Conservation (phyloP, 306 rosid genomes). For the Sphenostylis stenocarpa region DNA sequence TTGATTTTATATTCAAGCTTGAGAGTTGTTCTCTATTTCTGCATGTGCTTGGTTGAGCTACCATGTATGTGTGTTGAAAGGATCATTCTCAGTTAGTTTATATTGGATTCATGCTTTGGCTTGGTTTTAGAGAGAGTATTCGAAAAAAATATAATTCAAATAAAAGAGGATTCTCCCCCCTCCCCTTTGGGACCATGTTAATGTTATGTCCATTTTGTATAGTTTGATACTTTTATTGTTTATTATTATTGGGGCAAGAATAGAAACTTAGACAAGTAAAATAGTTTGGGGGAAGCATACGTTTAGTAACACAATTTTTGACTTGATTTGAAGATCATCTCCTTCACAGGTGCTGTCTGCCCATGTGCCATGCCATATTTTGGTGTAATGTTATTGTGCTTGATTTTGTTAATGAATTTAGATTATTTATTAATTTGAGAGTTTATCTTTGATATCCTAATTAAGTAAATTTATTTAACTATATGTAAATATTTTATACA, state of each 20-base stretch:
- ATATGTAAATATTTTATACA: background rate
- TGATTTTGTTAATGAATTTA: background rate
- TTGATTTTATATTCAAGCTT: background rate
- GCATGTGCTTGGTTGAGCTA: conserved; percentile 4
- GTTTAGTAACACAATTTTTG: background rate
- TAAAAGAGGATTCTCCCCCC: background rate
- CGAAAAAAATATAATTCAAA: background rate
- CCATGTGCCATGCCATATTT: background rate
- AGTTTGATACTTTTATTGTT: background rate
- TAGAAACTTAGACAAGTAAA: background rate
- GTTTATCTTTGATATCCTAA: background rate
- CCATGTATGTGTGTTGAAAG: background rate
- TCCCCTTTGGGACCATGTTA: background rate
- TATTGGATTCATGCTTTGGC: background rate
- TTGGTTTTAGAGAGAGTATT: background rate
- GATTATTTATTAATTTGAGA: background rate
- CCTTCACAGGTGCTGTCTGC: background rate
- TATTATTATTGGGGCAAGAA: background rate
- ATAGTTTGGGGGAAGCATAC: background rate
- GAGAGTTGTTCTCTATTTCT: background rate
- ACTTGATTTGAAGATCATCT: background rate
- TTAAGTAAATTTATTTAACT: background rate
- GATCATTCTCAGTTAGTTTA: background rate
- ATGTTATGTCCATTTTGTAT: background rate
- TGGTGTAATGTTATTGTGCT: background rate